Evolutionary conservation across 352 stramenopile species (phyloP), one percentile per base, ranked within the genome.

Genomic region (Pilasporangium apinafurcum): DNA sequence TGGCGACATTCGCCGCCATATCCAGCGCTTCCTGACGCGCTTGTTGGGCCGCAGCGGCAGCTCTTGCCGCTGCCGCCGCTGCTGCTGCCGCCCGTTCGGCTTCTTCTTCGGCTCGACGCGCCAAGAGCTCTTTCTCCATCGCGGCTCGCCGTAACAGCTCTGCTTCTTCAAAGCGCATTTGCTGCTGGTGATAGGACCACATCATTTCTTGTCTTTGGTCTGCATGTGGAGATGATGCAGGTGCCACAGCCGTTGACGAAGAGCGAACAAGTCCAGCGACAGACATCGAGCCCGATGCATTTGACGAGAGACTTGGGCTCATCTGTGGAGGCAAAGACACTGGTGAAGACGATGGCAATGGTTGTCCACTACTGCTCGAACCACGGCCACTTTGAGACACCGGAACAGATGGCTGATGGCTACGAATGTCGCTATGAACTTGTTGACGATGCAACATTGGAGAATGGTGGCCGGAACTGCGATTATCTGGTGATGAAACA

Each of bases 11-110:
- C 5, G 76, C 75, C 38, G 80, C 79, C 80, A 92, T 85, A 37
- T 93, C 75, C 58, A 92, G 65, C 10, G 80, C 82, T 67, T 92
- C 73, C 27, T 90, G 70, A 0, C 80, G 75, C 10, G 82, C 82
- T 37, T 89, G 68, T 17, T 85, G 72, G 0, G 81, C 81, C 39
- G 90, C 81, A 28, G 90, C 78, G 2, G 89, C 61, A 5, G 81
- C 81, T 33, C 77, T 62, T 0, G 82, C 79, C 8, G 82, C 82
- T 4, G 76, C 82, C 0, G 73, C 77, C 0, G 82, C 82, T 0
- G 73, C 79, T 1, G 73, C 80, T 9, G 78, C 74, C 13, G 82
- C 82, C 21, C 77, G 63, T 20, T 77, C 71, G 9, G 82, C 82
- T 30, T 94, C 82, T 64, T 94, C 82, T 46, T 94, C 80, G 3